These are phyloP conservation scores for Corinectria fuckeliana DNA, from an alignment of 2,329 filamentous ascomycete genomes.

Conservation along the genomic window DNA sequence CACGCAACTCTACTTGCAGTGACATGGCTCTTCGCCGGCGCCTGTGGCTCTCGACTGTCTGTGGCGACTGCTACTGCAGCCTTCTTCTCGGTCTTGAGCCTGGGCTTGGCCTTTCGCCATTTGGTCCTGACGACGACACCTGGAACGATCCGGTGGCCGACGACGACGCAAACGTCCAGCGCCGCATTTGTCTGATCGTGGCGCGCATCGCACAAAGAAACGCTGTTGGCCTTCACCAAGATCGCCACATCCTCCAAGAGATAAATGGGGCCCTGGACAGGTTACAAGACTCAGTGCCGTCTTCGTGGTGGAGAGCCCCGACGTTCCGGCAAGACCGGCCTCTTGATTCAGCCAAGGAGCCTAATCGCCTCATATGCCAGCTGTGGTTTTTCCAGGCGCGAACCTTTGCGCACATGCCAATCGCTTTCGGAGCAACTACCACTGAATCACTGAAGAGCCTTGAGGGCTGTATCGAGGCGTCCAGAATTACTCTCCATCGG, in stretches of 20 bases:
- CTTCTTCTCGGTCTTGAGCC: conserved; percentile 22
- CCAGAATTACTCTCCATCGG: conserved; percentile 19
- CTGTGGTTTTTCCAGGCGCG: conserved; percentile 24
- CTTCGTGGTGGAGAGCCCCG: conserved; percentile 22
- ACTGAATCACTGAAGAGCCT: conserved; percentile 1
- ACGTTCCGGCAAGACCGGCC: conserved; percentile 10
- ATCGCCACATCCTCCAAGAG: neutral
- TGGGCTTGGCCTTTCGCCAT: conserved; percentile 6
- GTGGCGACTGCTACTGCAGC: conserved; percentile 24
- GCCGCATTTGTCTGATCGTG: conserved; percentile 12
- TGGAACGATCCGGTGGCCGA: conserved; percentile 17
- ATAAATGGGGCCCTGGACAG: conserved; percentile 10
- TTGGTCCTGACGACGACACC: conserved; percentile 13
- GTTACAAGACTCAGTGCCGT: conserved; percentile 5
- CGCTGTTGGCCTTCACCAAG: conserved; percentile 4
- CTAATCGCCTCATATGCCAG: conserved; percentile 19
- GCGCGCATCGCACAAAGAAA: conserved; percentile 23
- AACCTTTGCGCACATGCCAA: conserved; percentile 13
- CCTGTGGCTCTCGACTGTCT: conserved; percentile 18
- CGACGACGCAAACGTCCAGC: conserved; percentile 17
- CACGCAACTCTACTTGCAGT: conserved; percentile 2
- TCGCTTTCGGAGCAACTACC: conserved; percentile 9
- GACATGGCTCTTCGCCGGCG: conserved; percentile 12
- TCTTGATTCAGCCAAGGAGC: conserved; percentile 14
- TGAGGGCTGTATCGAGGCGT: conserved; percentile 16